phyloP scores from a whole-genome alignment of 2,329 filamentous ascomycete genomes.

The Niveomyces coronatus region DNA sequence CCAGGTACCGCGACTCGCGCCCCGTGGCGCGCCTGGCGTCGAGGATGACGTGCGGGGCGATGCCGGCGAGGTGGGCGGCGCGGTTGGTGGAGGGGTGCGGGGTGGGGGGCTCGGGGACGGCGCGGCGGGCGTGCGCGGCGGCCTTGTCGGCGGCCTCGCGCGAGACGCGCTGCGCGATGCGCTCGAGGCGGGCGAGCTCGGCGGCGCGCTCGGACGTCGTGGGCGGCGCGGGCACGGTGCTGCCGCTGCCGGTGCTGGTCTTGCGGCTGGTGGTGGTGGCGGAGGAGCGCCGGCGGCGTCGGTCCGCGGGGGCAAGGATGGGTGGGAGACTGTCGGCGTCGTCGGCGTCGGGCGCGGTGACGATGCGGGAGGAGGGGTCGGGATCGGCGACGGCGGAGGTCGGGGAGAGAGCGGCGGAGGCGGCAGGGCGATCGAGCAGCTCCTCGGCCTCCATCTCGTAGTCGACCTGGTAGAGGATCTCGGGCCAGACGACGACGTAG shows the following conservation, averaged over 20 bases:
- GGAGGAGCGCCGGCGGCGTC: neutral
- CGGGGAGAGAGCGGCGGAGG: too few species aligned
- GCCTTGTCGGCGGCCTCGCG: conserved; percentile 46
- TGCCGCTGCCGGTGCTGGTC: conserved; percentile 13
- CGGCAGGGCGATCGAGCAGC: too few species aligned
- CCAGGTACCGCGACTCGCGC: conserved; percentile 62
- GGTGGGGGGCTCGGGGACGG: conserved; percentile 37
- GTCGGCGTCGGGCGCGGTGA: conserved; percentile 12
- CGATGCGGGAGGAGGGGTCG: too few species aligned
- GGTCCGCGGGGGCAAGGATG: conserved; percentile 8
- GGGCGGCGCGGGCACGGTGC: too few species aligned
- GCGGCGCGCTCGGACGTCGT: conserved; percentile 46
- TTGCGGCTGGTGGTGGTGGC: conserved; percentile 11
- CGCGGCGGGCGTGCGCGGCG: conserved; percentile 43
- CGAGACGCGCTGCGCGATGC: conserved; percentile 45
- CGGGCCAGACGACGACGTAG: conserved; percentile 74
- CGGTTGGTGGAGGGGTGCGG: conserved; percentile 45
- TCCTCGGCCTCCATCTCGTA: conserved; percentile 59
- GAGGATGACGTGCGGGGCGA: conserved; percentile 59
- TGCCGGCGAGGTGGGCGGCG: conserved; percentile 44
- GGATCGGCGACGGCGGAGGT: too few species aligned
- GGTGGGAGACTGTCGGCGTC: conserved; percentile 13
- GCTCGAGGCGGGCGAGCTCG: conserved; percentile 50
- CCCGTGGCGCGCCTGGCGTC: conserved; percentile 71
- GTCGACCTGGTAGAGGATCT: conserved; percentile 73